phyloP scores from a whole-genome alignment of 2,329 filamentous ascomycete species.

The Talaromyces sp. region DNA sequence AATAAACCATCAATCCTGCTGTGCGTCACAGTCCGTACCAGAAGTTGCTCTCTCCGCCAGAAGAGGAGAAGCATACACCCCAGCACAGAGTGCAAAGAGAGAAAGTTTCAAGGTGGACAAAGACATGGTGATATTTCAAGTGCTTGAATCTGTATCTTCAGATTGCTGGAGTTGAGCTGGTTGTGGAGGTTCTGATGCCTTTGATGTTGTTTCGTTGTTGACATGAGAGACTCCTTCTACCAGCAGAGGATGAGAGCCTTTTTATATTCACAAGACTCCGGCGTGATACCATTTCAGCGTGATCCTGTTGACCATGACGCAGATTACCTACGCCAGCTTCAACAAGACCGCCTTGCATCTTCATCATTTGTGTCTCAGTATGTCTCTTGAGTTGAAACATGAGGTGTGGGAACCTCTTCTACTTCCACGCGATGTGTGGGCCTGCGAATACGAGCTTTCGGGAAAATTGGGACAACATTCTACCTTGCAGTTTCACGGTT shows the following conservation, averaged over 20 bases:
- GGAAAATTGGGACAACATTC: neutral
- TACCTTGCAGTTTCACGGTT: neutral
- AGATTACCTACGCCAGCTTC: neutral
- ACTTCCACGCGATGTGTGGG: neutral
- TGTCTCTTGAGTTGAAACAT: neutral
- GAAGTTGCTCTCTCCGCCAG: neutral
- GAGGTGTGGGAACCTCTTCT: neutral
- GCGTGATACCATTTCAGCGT: neutral
- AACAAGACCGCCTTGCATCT: neutral
- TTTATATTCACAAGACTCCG: neutral
- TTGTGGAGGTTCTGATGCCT: neutral
- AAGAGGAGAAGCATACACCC: neutral
- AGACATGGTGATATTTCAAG: neutral
- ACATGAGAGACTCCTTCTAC: neutral
- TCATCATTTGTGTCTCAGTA: neutral
- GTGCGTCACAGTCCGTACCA: neutral
- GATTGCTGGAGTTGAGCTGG: neutral
- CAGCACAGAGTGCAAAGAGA: neutral
- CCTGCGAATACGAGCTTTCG: neutral
- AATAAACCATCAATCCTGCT: neutral
- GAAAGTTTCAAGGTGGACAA: neutral
- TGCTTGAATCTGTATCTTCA: neutral
- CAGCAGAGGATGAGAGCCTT: neutral
- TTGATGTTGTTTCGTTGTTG: neutral
- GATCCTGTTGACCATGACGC: neutral